Base-by-base conservation (phyloP, 345 rosid species). In the Euphorbia peplus region DNA sequence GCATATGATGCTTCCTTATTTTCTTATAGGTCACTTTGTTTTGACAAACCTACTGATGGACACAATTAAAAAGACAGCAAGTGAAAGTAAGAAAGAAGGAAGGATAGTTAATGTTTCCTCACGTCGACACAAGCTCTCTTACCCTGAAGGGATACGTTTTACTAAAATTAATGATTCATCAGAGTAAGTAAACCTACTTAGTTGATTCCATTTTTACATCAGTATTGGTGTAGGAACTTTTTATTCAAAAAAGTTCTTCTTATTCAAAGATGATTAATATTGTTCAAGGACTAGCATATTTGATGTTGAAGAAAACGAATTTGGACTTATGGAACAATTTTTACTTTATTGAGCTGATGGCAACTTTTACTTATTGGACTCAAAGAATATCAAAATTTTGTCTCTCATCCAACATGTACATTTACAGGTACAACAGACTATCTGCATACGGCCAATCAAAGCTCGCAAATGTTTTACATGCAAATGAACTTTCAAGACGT, bases 41-140 rank as follows among this genome's bases (percentile, higher is more conserved):
- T 67, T 82, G 73, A 78, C 86, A 35, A 76, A 78, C 56, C 84
- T 82, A 18, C 51, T 78, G 64, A 19, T 80, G 66, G 88, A 85
- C n/a, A 76, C 70, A n/a, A 82, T 82, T 79, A 82, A 80, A 64
- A 72, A 54, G 35, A 78, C 88, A 28, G 75, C 84, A 3, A 51
- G 13, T 70, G 71, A 70, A 68, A 85, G 77, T 55, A 56, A 60
- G 28, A 72, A 46, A 51, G 84, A 82, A 62, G 88, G 86, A 61
- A 74, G 88, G 77, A 85, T 85, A 35, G 78, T 84, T 30, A 82
- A 62, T 66, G 42, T 80, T 30, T 67, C 88, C 39, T 84, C 88
- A 30, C 68, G 64, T 4, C 74, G 64, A 62, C 80, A 82, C 73
- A 66, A 68, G 22, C 74, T 73, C 44, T 37, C 86, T 63, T 76